phyloP scores from a whole-genome alignment of 2,329 filamentous ascomycete species.

The Sporothrix curviconia region DNA sequence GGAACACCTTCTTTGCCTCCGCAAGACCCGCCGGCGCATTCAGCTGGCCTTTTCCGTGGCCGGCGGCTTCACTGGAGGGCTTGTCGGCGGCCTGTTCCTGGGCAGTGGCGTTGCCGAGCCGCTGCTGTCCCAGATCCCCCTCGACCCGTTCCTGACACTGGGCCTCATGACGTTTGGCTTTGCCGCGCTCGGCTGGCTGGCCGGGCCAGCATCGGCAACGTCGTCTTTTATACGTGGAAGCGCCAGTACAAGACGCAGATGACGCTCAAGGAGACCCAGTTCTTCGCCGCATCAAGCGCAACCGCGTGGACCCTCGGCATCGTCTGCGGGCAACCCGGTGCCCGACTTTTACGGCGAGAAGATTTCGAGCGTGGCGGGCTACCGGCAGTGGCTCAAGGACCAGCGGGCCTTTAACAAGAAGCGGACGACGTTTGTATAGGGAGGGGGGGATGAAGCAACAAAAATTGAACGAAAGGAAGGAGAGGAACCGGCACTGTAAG shows the following conservation, averaged over 20 bases:
- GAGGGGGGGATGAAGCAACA: no score
- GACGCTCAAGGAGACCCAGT: slow-evolving; percentile 80
- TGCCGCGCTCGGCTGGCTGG: slow-evolving; percentile 78
- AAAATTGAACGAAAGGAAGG: no score
- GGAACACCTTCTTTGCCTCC: slow-evolving; percentile 92
- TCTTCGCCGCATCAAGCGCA: slow-evolving; percentile 89
- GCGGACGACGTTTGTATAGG: slow-evolving; percentile 56
- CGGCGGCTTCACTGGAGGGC: slow-evolving; percentile 56
- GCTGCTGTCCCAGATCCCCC: slow-evolving; percentile 62
- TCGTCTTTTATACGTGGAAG: slow-evolving; percentile 71
- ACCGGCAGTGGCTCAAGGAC: slow-evolving; percentile 94
- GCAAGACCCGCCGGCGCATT: slow-evolving; percentile 76
- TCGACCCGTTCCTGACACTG: slow-evolving; percentile 82
- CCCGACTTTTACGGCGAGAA: slow-evolving; percentile 99
- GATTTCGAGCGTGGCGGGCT: slow-evolving; percentile 84
- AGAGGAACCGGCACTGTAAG: no score
- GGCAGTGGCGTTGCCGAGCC: slow-evolving; percentile 66
- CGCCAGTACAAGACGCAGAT: slow-evolving; percentile 65
- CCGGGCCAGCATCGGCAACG: slow-evolving; percentile 78
- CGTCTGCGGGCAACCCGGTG: slow-evolving; percentile 85
- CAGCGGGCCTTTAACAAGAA: slow-evolving; percentile 96
- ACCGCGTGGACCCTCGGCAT: slow-evolving; percentile 87
- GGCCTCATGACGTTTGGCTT: slow-evolving; percentile 72
- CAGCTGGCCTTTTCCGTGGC: slow-evolving; percentile 71
- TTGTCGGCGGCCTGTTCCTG: slow-evolving; percentile 58